Evolutionary conservation across 331 rosid species (phyloP).

Genomic region (Rosa hybrid): DNA sequence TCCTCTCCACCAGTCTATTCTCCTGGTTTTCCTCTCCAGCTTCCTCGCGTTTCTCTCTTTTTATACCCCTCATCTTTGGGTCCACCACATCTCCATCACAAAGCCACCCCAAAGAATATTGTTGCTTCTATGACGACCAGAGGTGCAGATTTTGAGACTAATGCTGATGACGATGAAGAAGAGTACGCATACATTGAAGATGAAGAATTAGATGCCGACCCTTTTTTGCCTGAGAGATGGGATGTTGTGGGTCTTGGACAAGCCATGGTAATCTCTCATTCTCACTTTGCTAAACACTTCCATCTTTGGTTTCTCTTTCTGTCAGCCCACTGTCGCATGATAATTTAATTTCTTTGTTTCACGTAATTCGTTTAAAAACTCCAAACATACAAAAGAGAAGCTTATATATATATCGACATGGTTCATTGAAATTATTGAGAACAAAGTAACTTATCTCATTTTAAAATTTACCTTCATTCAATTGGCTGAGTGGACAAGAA

Average conservation of each 20-base stretch:
- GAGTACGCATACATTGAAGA: constrained; percentile 16
- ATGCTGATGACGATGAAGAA: constrained; percentile 29
- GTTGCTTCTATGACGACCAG: not conserved
- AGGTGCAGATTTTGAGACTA: not conserved
- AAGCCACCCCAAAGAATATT: not conserved
- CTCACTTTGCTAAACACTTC: not conserved
- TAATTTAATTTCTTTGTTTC: no score
- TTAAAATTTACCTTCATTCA: no score
- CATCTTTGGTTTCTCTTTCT: not conserved
- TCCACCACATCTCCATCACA: constrained; percentile 10
- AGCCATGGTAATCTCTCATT: constrained; percentile 68
- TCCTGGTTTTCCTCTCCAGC: not conserved
- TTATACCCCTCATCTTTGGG: not conserved
- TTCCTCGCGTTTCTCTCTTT: constrained; percentile 1
- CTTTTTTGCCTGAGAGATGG: constrained; percentile 70
- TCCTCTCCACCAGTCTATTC: constrained; percentile 10
- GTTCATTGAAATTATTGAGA: no score
- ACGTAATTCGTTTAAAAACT: no score
- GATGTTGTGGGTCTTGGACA: constrained; percentile 97
- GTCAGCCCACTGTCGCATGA: not conserved
- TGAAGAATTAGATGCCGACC: constrained; percentile 24
- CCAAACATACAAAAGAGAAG: no score
- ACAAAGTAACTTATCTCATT: not conserved
- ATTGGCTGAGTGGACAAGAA: no score
- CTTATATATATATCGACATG: no score